Evolutionary conservation across 2,329 filamentous ascomycete genomes (phyloP).

Genomic region (Coniochaeta sp.): DNA sequence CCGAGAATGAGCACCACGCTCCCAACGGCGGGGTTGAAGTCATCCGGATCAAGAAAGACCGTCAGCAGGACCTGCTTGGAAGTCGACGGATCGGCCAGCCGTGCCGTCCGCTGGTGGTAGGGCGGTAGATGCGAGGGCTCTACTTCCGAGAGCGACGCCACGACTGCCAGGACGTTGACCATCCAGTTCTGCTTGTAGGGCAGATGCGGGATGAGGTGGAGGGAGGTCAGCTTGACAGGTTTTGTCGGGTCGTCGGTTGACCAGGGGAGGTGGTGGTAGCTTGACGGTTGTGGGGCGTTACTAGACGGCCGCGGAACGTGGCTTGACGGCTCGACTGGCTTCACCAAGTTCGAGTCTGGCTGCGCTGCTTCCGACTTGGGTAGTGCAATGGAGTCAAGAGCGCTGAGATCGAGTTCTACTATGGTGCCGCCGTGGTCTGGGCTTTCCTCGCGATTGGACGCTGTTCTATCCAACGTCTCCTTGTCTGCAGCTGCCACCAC

Average conservation of each 20-base stretch:
- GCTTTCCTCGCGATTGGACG: not conserved
- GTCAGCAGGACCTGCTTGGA: constrained; percentile 45
- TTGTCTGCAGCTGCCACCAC: not conserved
- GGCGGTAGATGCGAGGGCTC: constrained; percentile 43
- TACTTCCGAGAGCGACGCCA: constrained; percentile 37
- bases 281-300: constrained; percentile 7
- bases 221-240: constrained; percentile 44
- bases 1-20: constrained; percentile 44
- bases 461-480: not conserved
- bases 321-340: not conserved
- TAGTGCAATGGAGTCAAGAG: too few relatives aligned
- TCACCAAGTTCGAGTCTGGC: not conserved
- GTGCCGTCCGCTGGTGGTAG: constrained; percentile 41
- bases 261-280: constrained; percentile 26
- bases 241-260: constrained; percentile 32
- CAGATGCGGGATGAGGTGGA: constrained; percentile 39
- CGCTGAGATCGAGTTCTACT: not conserved
- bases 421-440: not conserved
- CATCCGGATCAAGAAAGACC: constrained; percentile 45
- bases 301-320: too few relatives aligned
- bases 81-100: constrained; percentile 44
- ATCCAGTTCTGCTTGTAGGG: constrained; percentile 54
- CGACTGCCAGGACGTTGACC: constrained; percentile 46
- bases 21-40: constrained; percentile 39
- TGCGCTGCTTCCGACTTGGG: not conserved